Conservation (phyloP, 2,329 filamentous ascomycete genomes). For the Xylaria sp. region DNA sequence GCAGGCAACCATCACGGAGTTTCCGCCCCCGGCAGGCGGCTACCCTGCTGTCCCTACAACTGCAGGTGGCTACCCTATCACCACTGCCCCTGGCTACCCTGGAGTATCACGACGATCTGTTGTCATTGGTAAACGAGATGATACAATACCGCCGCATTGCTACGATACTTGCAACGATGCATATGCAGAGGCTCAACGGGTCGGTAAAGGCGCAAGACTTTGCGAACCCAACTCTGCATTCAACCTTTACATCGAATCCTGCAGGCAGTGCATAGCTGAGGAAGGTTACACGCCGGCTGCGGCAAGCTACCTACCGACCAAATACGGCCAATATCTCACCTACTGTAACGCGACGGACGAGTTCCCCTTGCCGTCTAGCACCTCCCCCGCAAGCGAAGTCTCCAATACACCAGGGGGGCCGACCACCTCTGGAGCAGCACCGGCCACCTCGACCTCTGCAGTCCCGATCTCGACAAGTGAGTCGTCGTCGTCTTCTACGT, state of each 20-base stretch:
- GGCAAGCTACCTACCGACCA: slow-evolving; percentile 39
- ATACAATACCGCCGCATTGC: slow-evolving; percentile 51
- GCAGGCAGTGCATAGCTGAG: slow-evolving; percentile 45
- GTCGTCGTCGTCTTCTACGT: slow-evolving; percentile 11
- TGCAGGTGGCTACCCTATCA: slow-evolving; percentile 12
- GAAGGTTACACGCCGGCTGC: slow-evolving; percentile 35
- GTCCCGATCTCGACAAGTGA: slow-evolving; percentile 13
- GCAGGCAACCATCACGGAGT: slow-evolving; percentile 51
- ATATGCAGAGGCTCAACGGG: slow-evolving; percentile 46
- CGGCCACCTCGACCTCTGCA: slow-evolving; percentile 18
- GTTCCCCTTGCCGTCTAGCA: neutral
- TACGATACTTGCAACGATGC: slow-evolving; percentile 56
- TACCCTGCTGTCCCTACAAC: no score
- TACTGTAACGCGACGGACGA: slow-evolving; percentile 44
- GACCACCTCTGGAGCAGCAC: slow-evolving; percentile 20
- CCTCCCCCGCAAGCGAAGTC: slow-evolving; percentile 16
- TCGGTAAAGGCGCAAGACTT: slow-evolving; percentile 52
- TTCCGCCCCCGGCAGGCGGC: slow-evolving; percentile 34
- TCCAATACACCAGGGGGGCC: slow-evolving; percentile 11
- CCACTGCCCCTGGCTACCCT: no score
- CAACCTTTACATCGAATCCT: slow-evolving; percentile 38
- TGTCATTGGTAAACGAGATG: slow-evolving; percentile 45
- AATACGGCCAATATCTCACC: slow-evolving; percentile 48
- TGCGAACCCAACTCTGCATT: slow-evolving; percentile 51
- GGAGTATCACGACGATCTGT: slow-evolving; percentile 13